Percentiles rank a stretch among this genome's conserved stretches.
These are phyloP conservation scores for Fraxinus sp. DNA, from an alignment of 305 asterid genomes.

Conservation along the genomic window DNA sequence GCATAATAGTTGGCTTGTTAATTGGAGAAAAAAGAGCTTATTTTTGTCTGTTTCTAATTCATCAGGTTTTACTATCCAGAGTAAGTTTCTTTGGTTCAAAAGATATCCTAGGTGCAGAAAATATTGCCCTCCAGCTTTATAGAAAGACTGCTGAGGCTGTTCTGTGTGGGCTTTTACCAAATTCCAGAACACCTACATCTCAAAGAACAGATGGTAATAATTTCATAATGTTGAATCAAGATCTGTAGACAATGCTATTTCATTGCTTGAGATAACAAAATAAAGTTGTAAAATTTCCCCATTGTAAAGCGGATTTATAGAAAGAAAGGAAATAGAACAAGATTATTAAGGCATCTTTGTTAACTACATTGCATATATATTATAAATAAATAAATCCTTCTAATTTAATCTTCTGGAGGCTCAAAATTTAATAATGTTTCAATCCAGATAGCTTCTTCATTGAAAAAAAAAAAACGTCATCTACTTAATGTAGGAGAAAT, in stretches of 20 bases:
- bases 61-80: slow-evolving; percentile 62
- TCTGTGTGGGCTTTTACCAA: slow-evolving; percentile 60
- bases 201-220: slow-evolving; percentile 46
- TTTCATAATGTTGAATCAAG: background rate
- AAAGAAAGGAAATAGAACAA: background rate
- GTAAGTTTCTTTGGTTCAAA: slow-evolving; percentile 50
- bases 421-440: background rate
- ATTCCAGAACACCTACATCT: slow-evolving; percentile 44
- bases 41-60: background rate
- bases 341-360: background rate
- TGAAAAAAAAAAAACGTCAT: background rate
- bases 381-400: background rate
- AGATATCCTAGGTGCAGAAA: slow-evolving; percentile 37
- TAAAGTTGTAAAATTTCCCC: background rate
- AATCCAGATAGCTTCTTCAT: background rate
- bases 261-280: background rate
- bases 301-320: background rate
- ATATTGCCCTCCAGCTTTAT: slow-evolving; percentile 55
- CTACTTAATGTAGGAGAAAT: background rate
- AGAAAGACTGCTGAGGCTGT: slow-evolving; percentile 59
- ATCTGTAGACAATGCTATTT: background rate
- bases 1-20: background rate
- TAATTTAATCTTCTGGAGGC: background rate
- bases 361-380: background rate
- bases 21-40: background rate